These are phyloP conservation scores for Magnolia changhungtana DNA, from an alignment of 164 flowering plant species.

Conservation along the genomic window DNA sequence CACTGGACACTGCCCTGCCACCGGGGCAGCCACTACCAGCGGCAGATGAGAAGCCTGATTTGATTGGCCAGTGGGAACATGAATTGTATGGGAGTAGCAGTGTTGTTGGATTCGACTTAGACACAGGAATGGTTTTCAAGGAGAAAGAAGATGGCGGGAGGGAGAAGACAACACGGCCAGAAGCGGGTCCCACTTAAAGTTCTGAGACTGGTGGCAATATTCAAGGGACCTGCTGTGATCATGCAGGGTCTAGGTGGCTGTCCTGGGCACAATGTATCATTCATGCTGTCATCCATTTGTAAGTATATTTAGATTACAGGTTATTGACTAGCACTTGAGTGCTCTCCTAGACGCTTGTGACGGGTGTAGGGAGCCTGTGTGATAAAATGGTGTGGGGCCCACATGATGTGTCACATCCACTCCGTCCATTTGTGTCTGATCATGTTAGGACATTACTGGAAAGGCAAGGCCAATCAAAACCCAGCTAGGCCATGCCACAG, in stretches of 20 bases:
- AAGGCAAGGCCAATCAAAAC: too few species aligned
- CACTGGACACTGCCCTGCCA: slow-evolving; percentile 4
- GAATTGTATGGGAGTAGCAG: slow-evolving; percentile 22
- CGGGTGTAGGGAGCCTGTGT: too few species aligned
- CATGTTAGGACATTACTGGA: too few species aligned
- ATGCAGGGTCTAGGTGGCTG: background rate
- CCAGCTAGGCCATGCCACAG: too few species aligned
- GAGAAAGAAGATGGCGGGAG: slow-evolving; percentile 16
- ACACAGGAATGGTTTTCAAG: slow-evolving; percentile 18
- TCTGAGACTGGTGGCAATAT: slow-evolving; percentile 6
- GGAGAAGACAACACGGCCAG: slow-evolving; percentile 5
- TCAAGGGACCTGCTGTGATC: background rate
- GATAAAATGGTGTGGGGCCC: too few species aligned
- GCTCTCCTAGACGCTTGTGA: too few species aligned
- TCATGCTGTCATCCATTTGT: slow-evolving; percentile 11
- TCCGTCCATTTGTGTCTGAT: too few species aligned
- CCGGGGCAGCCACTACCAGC: slow-evolving; percentile 9
- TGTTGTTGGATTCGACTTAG: slow-evolving; percentile 23
- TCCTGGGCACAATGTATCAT: slow-evolving; percentile 5
- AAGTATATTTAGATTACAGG: slow-evolving; percentile 2
- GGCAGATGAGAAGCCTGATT: slow-evolving; percentile 22
- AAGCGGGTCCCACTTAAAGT: slow-evolving; percentile 1
- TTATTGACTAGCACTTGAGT: background rate
- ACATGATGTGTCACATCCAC: too few species aligned
- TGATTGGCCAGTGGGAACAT: slow-evolving; percentile 27